phyloP scores from a whole-genome alignment of 768 basidiomycete genomes.

The Lactarius psammicola region DNA sequence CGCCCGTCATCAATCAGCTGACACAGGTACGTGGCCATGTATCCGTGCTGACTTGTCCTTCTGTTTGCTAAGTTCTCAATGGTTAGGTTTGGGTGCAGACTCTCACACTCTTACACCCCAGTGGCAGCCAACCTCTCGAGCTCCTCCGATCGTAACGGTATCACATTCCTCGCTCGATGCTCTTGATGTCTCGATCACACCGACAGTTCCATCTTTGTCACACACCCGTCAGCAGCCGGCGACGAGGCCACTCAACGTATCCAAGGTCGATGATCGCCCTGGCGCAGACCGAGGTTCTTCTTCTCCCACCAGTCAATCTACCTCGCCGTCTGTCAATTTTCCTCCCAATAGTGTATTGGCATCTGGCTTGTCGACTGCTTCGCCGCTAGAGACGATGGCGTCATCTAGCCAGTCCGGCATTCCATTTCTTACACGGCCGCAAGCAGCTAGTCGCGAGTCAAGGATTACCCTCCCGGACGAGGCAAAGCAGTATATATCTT shows the following conservation, averaged over 20 bases:
- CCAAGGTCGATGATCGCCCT: constrained; percentile 10
- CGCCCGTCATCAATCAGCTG: constrained; percentile 35
- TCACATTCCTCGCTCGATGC: neutral
- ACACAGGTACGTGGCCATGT: constrained; percentile 35
- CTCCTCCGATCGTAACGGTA: constrained; percentile 16
- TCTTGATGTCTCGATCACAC: neutral
- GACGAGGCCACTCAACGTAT: constrained; percentile 17
- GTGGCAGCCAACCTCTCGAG: constrained; percentile 16
- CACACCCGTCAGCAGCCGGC: constrained; percentile 5
- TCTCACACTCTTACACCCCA: constrained; percentile 22
- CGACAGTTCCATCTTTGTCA: neutral
- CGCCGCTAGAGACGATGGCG: constrained; percentile 10
- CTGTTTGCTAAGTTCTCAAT: constrained; percentile 8
- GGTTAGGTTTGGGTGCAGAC: constrained; percentile 5
- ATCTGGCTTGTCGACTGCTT: constrained; percentile 5
- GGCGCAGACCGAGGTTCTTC: neutral
- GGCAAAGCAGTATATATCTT: constrained; percentile 67
- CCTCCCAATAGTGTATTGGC: neutral
- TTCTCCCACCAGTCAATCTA: constrained; percentile 2
- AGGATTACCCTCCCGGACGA: constrained; percentile 74
- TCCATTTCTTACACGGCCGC: constrained; percentile 16
- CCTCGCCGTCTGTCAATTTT: constrained; percentile 12
- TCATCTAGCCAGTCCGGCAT: constrained; percentile 5
- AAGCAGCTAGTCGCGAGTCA: constrained; percentile 55
- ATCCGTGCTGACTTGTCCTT: constrained; percentile 5